Evolutionary conservation across 306 rosid species (phyloP).

Genomic region (Malus orientalis): DNA sequence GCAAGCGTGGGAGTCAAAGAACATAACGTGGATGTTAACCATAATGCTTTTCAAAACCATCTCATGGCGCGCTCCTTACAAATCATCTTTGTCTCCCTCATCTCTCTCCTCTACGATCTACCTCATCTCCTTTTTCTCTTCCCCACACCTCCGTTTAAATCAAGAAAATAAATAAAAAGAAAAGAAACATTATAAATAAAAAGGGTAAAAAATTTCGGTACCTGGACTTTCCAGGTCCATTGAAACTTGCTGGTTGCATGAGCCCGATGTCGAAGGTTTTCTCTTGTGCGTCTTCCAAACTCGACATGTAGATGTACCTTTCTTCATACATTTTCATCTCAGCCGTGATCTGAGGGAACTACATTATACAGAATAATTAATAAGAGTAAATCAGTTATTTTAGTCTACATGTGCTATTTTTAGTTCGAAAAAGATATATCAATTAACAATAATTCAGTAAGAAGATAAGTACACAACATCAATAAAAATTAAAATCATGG

Average conservation of each 20-base stretch:
- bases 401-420: not conserved
- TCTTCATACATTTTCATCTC: not conserved
- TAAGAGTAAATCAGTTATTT: not conserved
- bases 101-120: not conserved
- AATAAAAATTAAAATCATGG: not conserved
- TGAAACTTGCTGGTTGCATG: not conserved
- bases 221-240: not conserved
- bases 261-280: conserved; percentile 7
- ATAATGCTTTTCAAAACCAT: not conserved
- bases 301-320: not conserved
- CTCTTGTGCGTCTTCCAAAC: not conserved
- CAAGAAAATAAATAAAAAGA: not conserved
- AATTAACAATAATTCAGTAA: not conserved
- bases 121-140: not conserved
- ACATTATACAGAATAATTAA: not conserved
- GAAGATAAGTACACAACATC: not conserved
- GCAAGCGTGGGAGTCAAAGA: not conserved
- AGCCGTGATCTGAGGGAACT: not conserved
- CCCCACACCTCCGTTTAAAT: not conserved
- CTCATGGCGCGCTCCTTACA: not conserved
- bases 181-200: not conserved
- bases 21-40: too few relatives aligned
- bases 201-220: not conserved
- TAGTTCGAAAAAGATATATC: too few relatives aligned
- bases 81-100: not conserved